Evolutionary conservation across 2,329 filamentous ascomycete genomes (phyloP).

Genomic region (Acrodontium crateriforme): DNA sequence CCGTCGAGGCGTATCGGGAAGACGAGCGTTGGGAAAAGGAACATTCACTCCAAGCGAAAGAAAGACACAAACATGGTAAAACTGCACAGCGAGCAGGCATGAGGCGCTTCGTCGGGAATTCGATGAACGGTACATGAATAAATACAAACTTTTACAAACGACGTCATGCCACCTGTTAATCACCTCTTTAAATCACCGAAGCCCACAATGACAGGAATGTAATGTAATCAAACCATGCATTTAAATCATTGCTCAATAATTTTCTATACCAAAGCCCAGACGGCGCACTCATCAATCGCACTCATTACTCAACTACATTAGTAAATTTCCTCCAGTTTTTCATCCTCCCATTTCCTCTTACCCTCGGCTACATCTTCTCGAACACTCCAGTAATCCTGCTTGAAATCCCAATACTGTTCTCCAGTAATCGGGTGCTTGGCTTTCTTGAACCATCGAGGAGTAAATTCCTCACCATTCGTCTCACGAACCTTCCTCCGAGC

Average conservation of each 20-base stretch:
- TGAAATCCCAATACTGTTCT: conserved; percentile 82
- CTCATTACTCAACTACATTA: conserved; percentile 18
- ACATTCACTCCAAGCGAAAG: conserved; percentile 42
- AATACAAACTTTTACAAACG: too few relatives aligned
- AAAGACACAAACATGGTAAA: conserved; percentile 32
- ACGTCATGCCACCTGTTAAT: too few relatives aligned
- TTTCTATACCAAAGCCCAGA: too few relatives aligned
- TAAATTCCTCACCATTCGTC: conserved; percentile 64
- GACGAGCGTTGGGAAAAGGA: conserved; percentile 65
- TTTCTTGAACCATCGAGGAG: conserved; percentile 73
- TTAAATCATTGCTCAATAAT: too few relatives aligned
- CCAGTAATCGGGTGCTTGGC: conserved; percentile 63
- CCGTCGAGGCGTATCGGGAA: conserved; percentile 49
- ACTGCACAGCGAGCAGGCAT: conserved; percentile 19
- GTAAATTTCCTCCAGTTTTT: conserved; percentile 61
- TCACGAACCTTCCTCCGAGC: conserved; percentile 61
- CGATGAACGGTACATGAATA: too few relatives aligned
- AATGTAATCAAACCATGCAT: too few relatives aligned
- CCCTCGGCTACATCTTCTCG: conserved; percentile 53
- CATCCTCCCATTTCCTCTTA: conserved; percentile 47
- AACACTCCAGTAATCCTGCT: conserved; percentile 73
- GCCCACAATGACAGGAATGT: too few relatives aligned
- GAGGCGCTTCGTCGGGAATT: conserved; percentile 22
- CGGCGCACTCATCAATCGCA: too few relatives aligned
- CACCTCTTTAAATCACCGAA: too few relatives aligned